Percentiles rank a stretch among this genome's conserved stretches.
Conservation (phyloP, 2,329 filamentous ascomycete species). For the Colletotrichum noveboracense region DNA sequence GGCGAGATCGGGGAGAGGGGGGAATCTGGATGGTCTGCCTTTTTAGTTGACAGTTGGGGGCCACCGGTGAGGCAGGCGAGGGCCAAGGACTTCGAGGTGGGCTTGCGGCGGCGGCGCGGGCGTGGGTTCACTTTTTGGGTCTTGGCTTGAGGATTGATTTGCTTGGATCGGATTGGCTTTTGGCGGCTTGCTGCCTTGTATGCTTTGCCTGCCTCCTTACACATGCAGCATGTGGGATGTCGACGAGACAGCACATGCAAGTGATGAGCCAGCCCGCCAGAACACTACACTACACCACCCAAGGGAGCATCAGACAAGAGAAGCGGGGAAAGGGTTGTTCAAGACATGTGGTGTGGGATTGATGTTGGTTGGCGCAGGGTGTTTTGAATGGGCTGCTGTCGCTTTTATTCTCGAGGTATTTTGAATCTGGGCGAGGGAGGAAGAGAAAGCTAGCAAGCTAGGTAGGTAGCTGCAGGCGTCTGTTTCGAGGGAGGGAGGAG, state of each 20-base stretch:
- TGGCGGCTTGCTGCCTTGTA: background rate
- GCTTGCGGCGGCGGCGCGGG: background rate
- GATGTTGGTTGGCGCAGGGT: background rate
- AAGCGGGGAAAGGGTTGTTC: background rate
- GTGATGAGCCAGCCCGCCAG: background rate
- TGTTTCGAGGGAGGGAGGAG: background rate
- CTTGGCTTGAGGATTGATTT: background rate
- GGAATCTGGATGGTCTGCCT: background rate
- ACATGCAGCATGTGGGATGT: background rate
- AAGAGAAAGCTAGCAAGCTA: background rate
- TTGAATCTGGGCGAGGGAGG: background rate
- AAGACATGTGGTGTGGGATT: background rate
- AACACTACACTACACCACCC: background rate
- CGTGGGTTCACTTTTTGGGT: background rate
- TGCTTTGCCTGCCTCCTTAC: background rate
- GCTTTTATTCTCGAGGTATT: background rate
- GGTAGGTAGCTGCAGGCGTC: background rate
- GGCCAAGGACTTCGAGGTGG: background rate
- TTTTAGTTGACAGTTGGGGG: background rate
- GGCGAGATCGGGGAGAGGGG: background rate
- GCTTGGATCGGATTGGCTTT: background rate
- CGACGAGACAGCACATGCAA: constrained; percentile 9
- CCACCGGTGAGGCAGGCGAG: background rate
- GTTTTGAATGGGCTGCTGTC: background rate
- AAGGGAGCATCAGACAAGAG: background rate